phyloP scores from a whole-genome alignment of 1,139 yeast species.

The Pichia sp. region DNA sequence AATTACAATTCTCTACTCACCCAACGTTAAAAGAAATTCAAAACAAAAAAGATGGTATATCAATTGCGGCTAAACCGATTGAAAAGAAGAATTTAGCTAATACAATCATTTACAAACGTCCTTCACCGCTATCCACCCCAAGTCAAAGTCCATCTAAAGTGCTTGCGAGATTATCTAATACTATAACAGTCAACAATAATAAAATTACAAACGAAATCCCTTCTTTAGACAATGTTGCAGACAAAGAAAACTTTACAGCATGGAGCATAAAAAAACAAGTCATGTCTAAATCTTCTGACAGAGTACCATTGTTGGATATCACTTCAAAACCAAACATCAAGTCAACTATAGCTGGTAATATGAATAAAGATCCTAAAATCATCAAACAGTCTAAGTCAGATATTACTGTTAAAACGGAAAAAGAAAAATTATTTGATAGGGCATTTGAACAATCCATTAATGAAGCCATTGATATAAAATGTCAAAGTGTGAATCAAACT shows the following conservation, averaged over 20 bases:
- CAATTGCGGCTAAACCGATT: constrained; percentile 12
- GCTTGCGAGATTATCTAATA: too few relatives aligned
- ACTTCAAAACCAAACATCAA: background rate
- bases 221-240: background rate
- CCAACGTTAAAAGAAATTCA: constrained; percentile 12
- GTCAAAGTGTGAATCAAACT: too few relatives aligned
- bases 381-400: too few relatives aligned
- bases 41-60: background rate
- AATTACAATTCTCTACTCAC: constrained; percentile 10
- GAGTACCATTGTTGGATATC: background rate
- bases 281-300: background rate
- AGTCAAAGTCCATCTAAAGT: background rate
- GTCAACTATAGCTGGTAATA: too few relatives aligned
- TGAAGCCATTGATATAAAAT: too few relatives aligned
- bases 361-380: too few relatives aligned
- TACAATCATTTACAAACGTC: constrained; percentile 16
- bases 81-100: constrained; percentile 8
- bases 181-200: too few relatives aligned
- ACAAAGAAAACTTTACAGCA: background rate
- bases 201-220: too few relatives aligned
- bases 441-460: too few relatives aligned
- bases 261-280: background rate
- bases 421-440: too few relatives aligned
- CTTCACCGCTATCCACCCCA: constrained; percentile 12
- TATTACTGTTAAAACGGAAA: too few relatives aligned